These are phyloP conservation scores for Monosporascus sp. DNA, from an alignment of 2,329 filamentous ascomycete genomes.

Conservation along the genomic window DNA sequence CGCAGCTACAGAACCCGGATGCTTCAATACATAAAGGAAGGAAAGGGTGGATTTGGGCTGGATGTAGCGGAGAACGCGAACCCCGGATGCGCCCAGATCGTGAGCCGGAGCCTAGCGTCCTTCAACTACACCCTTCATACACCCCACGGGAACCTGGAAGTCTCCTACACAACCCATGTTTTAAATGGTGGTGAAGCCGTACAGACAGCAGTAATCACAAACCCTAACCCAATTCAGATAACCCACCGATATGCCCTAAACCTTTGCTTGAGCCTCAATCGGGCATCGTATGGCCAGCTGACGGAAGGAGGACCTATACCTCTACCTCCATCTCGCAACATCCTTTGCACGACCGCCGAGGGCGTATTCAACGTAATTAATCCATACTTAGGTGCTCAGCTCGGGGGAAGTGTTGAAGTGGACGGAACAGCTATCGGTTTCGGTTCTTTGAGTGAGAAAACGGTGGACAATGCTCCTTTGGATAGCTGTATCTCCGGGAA, in stretches of 20 bases:
- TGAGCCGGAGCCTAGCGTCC: neutral
- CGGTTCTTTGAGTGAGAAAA: neutral
- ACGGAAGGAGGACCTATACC: slow-evolving; percentile 13
- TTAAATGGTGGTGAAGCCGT: slow-evolving; percentile 4
- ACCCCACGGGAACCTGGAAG: neutral
- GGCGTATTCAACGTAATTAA: slow-evolving; percentile 4
- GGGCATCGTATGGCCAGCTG: slow-evolving; percentile 16
- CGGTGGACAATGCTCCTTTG: neutral
- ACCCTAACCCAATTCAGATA: neutral
- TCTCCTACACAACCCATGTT: slow-evolving; percentile 1
- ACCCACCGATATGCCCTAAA: slow-evolving; percentile 2
- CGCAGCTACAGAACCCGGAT: slow-evolving; percentile 10
- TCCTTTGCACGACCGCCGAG: neutral
- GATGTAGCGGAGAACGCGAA: neutral
- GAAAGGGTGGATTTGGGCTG: slow-evolving; percentile 2
- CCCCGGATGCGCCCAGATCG: neutral
- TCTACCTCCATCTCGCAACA: slow-evolving; percentile 8
- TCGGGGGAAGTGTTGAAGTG: slow-evolving; percentile 1
- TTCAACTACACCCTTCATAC: neutral
- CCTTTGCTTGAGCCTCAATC: slow-evolving; percentile 9
- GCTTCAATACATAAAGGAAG: slow-evolving; percentile 4
- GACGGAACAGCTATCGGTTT: neutral
- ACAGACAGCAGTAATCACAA: slow-evolving; percentile 10
- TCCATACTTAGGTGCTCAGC: neutral
- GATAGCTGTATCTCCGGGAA: neutral